A percentile compares a stretch with the other conserved stretches of the same genome.
These are phyloP conservation scores for Colletotrichum magnum DNA, from an alignment of 2,329 filamentous ascomycete genomes.

Conservation along the genomic window DNA sequence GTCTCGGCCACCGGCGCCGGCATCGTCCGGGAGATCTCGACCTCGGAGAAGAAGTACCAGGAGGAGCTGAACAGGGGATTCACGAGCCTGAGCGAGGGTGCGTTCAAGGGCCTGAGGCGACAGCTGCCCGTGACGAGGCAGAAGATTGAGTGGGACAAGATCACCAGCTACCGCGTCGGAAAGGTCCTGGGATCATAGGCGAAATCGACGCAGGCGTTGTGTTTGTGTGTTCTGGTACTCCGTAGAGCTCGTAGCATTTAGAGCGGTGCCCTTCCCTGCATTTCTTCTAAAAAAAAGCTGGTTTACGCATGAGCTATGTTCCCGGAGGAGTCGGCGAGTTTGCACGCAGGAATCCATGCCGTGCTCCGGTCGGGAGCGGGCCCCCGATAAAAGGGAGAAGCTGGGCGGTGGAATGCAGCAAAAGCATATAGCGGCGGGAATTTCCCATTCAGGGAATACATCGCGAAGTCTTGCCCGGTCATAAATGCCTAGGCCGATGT, in stretches of 20 bases:
- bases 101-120: constrained; percentile 92
- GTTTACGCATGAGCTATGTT: background rate
- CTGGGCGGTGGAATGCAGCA: background rate
- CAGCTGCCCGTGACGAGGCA: constrained; percentile 97
- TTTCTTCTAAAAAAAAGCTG: constrained; percentile 7
- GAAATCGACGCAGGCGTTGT: background rate
- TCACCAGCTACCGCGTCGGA: constrained; percentile 89
- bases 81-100: constrained; percentile 88
- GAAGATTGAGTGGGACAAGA: constrained; percentile 99
- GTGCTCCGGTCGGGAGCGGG: background rate
- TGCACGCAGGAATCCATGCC: background rate
- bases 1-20: constrained; percentile 75
- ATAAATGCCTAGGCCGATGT: background rate
- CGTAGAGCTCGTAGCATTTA: constrained; percentile 22
- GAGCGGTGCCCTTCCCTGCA: constrained; percentile 18
- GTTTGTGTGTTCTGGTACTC: background rate
- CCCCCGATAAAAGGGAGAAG: background rate
- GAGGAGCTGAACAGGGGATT: constrained; percentile 96
- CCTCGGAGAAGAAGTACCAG: constrained; percentile 91
- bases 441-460: constrained; percentile 23
- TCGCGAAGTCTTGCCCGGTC: constrained; percentile 16
- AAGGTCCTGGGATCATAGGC: constrained; percentile 75
- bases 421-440: constrained; percentile 2
- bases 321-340: background rate
- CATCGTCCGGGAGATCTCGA: constrained; percentile 83